Evolutionary conservation across 345 rosid genomes (phyloP).

Genomic region (Eucalyptus viminalis): DNA sequence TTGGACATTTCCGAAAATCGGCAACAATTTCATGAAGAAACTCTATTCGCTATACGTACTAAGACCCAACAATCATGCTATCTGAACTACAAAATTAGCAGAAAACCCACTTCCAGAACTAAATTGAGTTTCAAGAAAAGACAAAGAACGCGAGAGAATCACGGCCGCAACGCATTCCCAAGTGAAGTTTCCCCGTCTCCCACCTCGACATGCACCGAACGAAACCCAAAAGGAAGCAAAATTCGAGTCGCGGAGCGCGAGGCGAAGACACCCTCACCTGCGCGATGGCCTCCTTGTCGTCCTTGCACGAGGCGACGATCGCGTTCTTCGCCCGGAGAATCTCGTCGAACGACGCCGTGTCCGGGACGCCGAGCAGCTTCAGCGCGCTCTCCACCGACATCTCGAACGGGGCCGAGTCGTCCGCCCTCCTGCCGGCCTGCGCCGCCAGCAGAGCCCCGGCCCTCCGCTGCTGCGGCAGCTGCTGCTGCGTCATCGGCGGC

Average conservation of each 20-base stretch:
- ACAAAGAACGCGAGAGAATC: background rate
- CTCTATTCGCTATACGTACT: background rate
- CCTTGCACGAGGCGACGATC: constrained; percentile 59
- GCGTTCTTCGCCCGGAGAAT: constrained; percentile 92
- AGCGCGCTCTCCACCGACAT: constrained; percentile 95
- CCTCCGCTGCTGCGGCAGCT: constrained; percentile 7
- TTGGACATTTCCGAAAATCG: background rate
- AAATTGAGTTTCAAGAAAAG: background rate
- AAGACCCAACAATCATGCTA: background rate
- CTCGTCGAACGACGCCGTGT: constrained; percentile 82
- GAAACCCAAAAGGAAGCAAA: no score
- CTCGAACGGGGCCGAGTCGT: constrained; percentile 80
- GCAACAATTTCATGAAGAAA: background rate
- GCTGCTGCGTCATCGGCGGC: background rate
- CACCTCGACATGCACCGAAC: background rate
- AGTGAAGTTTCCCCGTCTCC: background rate
- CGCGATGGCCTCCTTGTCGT: constrained; percentile 62
- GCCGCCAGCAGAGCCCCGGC: constrained; percentile 5
- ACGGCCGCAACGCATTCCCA: background rate
- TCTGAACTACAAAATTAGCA: background rate
- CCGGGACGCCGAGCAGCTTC: constrained; percentile 90
- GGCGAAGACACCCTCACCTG: constrained; percentile 37
- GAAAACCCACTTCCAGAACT: background rate
- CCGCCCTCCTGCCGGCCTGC: constrained; percentile 68
- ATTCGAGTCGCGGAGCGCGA: background rate